Evolutionary conservation across 441 rosid genomes (phyloP), one percentile per base, ranked within the genome.

Genomic region (Aleurites moluccanus): DNA sequence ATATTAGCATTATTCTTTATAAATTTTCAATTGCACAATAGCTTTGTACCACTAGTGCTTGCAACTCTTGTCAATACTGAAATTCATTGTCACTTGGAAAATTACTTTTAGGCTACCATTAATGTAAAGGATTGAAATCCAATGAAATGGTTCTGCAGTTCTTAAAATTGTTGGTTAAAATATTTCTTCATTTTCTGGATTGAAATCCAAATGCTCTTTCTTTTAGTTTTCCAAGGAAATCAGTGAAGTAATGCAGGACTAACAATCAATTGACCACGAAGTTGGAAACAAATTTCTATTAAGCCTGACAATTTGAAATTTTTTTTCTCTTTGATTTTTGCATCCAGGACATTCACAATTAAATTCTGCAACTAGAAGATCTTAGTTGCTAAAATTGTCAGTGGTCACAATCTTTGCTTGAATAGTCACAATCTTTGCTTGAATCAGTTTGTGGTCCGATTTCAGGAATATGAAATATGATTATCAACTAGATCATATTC

Each of bases 81-180:
- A 45, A n/a, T 16, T 55, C 33, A 2, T 56, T 18, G 55, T 65
- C 5, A 20, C 56, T 10, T 20, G 16, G 13, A 25, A 33, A 63
- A 20, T 25, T 50, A 13, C 14, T 6, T 9, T 2, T 53, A 13
- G 49, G 74, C 27, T 44, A 33, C 64, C 49, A 53, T 57, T 28
- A 42, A 25, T 56, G 72, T 21, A 61, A 60, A 75, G 67, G 68
- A 66, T 66, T 30, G 45, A 45, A 52, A n/a, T n/a, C 56, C 28
- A 42, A 64, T 53, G 75, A 64, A 63, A 70, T 64, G 52, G 57
- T 64, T 76, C 66, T 64, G 10, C 30, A 65, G 55, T 49, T 52
- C 53, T 56, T 56, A 9, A 23, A n/a, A 11, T 28, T 38, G 60
- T 20, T 59, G 45, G 18, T 56, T 40, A 25, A 30, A 35, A 16